Conservation (phyloP, 2,329 filamentous ascomycete genomes). For the Trichophyton benhamiae region DNA sequence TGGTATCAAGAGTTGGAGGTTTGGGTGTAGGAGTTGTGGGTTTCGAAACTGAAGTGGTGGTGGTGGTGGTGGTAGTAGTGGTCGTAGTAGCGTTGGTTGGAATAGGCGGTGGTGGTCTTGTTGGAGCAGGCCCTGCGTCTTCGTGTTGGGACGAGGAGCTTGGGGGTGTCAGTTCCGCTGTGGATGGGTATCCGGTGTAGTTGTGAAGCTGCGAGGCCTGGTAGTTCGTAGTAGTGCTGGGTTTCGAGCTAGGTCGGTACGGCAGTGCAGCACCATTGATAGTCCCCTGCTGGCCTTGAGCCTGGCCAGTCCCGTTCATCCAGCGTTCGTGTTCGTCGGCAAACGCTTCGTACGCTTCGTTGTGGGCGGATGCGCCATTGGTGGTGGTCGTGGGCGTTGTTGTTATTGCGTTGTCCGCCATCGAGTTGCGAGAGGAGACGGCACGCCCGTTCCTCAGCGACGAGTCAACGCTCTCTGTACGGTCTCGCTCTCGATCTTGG, state of each 20-base stretch:
- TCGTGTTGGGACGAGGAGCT: background rate
- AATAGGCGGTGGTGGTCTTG: background rate
- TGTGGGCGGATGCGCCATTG: too few species aligned
- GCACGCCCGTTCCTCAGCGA: constrained; percentile 9
- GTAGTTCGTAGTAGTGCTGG: background rate
- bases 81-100: constrained; percentile 17
- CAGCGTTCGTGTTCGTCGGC: background rate
- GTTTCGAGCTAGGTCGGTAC: background rate
- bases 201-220: background rate
- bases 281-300: background rate
- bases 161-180: background rate
- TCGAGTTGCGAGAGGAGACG: background rate
- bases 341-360: background rate
- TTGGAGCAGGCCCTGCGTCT: background rate
- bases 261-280: background rate
- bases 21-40: constrained; percentile 19
- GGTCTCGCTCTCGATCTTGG: background rate
- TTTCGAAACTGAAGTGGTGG: constrained; percentile 24
- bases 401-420: background rate
- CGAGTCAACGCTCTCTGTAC: constrained; percentile 9
- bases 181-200: background rate
- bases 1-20: constrained; percentile 20
- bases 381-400: background rate
- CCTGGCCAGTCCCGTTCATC: background rate
- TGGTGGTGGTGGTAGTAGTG: constrained; percentile 20